Evolutionary conservation across 305 asterid genomes (phyloP).

Genomic region (Fraxinus baroniana): DNA sequence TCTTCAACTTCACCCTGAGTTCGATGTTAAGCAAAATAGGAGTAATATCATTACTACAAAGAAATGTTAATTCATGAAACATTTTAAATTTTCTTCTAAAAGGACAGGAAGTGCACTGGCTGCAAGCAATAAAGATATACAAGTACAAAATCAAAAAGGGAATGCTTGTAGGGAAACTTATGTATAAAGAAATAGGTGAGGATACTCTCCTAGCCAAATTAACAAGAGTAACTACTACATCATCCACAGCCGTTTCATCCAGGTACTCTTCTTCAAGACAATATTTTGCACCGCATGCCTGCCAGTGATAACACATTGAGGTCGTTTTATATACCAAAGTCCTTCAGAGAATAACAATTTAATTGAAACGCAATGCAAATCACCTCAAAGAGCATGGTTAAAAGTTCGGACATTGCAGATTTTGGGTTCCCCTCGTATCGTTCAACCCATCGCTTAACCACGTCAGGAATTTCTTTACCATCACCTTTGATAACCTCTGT

Average conservation of each 20-base stretch:
- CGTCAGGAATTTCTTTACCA: slow-evolving; percentile 72
- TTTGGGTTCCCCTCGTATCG: slow-evolving; percentile 68
- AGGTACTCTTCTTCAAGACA: slow-evolving; percentile 59
- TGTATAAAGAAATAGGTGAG: slow-evolving; percentile 24
- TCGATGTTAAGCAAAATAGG: slow-evolving; percentile 40
- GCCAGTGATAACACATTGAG: slow-evolving; percentile 26
- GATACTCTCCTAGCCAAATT: slow-evolving; percentile 81
- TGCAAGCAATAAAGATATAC: neutral
- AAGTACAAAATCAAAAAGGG: neutral
- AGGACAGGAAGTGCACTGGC: neutral
- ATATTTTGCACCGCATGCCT: slow-evolving; percentile 96
- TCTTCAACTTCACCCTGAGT: slow-evolving; percentile 88
- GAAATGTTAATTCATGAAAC: slow-evolving; percentile 9
- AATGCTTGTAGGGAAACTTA: neutral
- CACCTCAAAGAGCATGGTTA: slow-evolving; percentile 89
- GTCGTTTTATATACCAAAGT: slow-evolving; percentile 19
- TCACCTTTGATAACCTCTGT: slow-evolving; percentile 78
- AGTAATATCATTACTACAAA: neutral
- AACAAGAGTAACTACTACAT: slow-evolving; percentile 88
- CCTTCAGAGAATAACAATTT: neutral
- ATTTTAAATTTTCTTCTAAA: neutral
- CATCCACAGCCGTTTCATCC: slow-evolving; percentile 83
- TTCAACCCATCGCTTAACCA: slow-evolving; percentile 86
- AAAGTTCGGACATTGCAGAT: slow-evolving; percentile 69
- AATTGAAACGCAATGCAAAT: slow-evolving; percentile 24